Evolutionary conservation across 148 eudicot genomes (phyloP), one percentile per base, ranked within the genome.

Genomic region (Arctostaphylos glauca): DNA sequence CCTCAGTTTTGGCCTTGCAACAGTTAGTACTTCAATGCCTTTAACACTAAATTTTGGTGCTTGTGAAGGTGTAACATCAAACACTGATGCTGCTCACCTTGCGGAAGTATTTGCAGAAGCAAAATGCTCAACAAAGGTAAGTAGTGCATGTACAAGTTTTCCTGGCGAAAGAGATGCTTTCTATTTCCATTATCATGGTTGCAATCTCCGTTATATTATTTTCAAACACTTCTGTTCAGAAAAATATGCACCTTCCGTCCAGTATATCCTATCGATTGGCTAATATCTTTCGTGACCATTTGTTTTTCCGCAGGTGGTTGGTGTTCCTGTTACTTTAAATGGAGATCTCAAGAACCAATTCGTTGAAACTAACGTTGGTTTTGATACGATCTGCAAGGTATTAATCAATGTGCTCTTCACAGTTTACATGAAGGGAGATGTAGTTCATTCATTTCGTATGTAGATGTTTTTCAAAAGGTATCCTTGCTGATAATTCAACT

Each of bases 11-110:
- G 62, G 58, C 23, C 53, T 54, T 64, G 46, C 12, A 12, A 2
- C 41, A 15, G 47, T 2, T 16, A 18, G 31, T 5, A 64, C 66
- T 38, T 59, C 3, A 48, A 74, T 50, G 68, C 74, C 84, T 41
- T 38, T 84, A 60, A 74, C 50, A 41, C 15, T 19, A 13, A 14
- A 21, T 56, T 81, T 80, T 44, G 76, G 67, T 82, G 41, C 38
- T 70, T 87, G 72, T 86, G 77, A 86, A 96, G 98, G 99, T 85
- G 97, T 96, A 66, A 96, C 98, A 84, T 96, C 99, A 81, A 96
- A 96, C 87, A 96, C 97, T 2, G 99, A 96, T 89, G 99, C 99
- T 83, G 99, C 99, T 81, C 97, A 93, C 81, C 98, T 96, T 78
- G 98, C 99, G 31, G 98, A 96, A 86, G 90, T 92, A 74, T 96